Base-by-base conservation (phyloP, 2,329 filamentous ascomycete genomes). In the Paraconiothyrium brasiliense region DNA sequence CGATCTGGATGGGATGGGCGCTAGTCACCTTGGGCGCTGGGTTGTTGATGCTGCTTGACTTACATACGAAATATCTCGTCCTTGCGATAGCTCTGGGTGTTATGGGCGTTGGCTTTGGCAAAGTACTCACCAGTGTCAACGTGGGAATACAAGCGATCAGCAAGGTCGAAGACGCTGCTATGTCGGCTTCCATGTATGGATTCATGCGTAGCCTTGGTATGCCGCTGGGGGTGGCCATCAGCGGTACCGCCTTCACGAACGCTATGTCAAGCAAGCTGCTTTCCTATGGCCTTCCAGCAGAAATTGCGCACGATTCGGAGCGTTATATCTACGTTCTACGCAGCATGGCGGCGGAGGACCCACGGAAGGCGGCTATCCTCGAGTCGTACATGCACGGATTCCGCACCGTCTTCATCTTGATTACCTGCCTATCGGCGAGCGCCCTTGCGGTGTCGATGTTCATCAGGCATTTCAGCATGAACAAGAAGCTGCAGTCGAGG, bases 171-270 rank as follows among this genome's bases (percentile, higher is more conserved):
- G 71, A 81, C 47, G 66, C 64, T 27, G 73, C 71, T 1, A 71
- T 75, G 39, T 77, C 82, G 1, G 74, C 75, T 0, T 71, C 70
- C 35, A 80, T 78, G 78, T 81, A 78, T 62, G 74, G 69, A 1
- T 78, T 79, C 63, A 70, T 78, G 13, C 75, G 75, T 24, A 78
- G 75, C 6, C 74, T 83, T 59, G 82, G 83, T 1, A 82, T 82
- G 81, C 77, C 78, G 11, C 61, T 82, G 27, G 82, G 82, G 10
- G 75, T 84, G 5, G 79, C 80, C 35, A 62, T 73, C 14, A 61
- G 65, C 13, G 72, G 73, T 34, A 72, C 78, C 0, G 64, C 83
- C 8, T 79, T 84, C 52, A 72, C 83, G 58, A 83, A 80, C 54
- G 67, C 76, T 3, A 77, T 83, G 66, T 70, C 68, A 13, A 57